Conservation (phyloP, 129 eudicot species). For the Deinandra increscens region DNA sequence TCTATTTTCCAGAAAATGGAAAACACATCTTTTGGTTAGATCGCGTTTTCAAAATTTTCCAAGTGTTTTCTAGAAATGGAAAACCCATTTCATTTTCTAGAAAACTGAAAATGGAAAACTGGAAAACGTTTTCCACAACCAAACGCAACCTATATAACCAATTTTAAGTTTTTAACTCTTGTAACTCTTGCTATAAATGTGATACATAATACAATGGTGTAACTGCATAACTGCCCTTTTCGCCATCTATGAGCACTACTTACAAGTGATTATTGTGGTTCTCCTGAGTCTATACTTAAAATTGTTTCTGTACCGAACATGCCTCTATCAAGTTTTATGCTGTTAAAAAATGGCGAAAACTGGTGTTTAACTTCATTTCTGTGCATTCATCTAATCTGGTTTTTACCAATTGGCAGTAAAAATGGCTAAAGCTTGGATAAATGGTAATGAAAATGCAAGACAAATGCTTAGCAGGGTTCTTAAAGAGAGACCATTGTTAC, state of each 20-base stretch:
- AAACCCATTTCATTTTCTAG: too few species aligned
- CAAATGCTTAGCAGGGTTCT: slow-evolving; percentile 51
- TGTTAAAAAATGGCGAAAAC: neutral
- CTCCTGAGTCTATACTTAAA: neutral
- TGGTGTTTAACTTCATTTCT: neutral
- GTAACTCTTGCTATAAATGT: neutral
- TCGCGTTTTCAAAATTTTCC: too few species aligned
- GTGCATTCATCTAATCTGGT: neutral
- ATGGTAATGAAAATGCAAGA: slow-evolving; percentile 59
- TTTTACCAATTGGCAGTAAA: slow-evolving; percentile 6
- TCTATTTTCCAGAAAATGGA: too few species aligned
- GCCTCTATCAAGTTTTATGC: neutral
- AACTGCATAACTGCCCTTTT: neutral
- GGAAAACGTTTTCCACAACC: too few species aligned
- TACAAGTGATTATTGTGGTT: neutral
- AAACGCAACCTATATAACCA: too few species aligned
- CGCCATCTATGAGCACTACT: neutral
- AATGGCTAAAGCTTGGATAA: slow-evolving; percentile 58
- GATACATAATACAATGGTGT: neutral
- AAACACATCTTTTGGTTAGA: too few species aligned
- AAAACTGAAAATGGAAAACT: too few species aligned
- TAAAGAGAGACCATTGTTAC: slow-evolving; percentile 46
- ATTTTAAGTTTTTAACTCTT: too few species aligned
- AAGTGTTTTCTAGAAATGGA: too few species aligned
- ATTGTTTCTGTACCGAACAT: too few species aligned